Evolutionary conservation across 176 grass and related monocot species (phyloP).

Genomic region (Pharus latifolius): DNA sequence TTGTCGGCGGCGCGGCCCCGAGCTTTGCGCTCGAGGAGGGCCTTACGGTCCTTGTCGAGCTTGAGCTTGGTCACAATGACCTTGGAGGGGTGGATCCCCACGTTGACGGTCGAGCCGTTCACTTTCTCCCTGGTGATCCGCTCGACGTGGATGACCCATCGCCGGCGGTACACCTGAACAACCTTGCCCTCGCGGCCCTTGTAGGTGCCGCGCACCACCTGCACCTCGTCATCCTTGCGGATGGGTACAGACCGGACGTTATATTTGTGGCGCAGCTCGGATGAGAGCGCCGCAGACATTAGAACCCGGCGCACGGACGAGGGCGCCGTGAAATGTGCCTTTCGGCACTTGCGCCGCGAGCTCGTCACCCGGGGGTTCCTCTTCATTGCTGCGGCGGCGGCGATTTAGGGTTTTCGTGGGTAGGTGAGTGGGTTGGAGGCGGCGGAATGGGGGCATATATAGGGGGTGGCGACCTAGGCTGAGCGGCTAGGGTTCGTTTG

Average conservation of each 20-base stretch:
- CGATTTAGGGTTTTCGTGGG: constrained; percentile 17
- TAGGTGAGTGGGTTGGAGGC: not conserved
- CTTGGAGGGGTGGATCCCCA: constrained; percentile 82
- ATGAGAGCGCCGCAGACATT: constrained; percentile 77
- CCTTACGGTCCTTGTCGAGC: constrained; percentile 98
- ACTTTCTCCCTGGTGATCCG: constrained; percentile 94
- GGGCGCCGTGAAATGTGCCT: constrained; percentile 95
- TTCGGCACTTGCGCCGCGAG: constrained; percentile 88
- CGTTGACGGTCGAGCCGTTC: constrained; percentile 87
- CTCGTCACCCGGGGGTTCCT: constrained; percentile 74
- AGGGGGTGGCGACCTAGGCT: not conserved
- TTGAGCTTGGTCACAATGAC: constrained; percentile 80
- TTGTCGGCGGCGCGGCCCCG: constrained; percentile 80
- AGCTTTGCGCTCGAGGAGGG: constrained; percentile 80
- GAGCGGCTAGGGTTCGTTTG: constrained; percentile 5
- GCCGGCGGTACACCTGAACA: constrained; percentile 91
- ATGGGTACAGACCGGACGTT: constrained; percentile 82
- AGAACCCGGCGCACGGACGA: constrained; percentile 84
- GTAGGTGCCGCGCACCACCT: constrained; percentile 85
- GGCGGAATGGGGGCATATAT: not conserved
- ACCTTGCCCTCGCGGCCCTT: constrained; percentile 97
- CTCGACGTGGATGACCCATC: constrained; percentile 98
- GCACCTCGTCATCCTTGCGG: constrained; percentile 94
- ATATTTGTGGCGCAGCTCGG: constrained; percentile 88
- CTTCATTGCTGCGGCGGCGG: constrained; percentile 45